Percentiles rank a stretch among this genome's conserved stretches.
Evolutionary conservation across 768 basidiomycete genomes (phyloP).

Genomic region (Mycena rebaudengoi): DNA sequence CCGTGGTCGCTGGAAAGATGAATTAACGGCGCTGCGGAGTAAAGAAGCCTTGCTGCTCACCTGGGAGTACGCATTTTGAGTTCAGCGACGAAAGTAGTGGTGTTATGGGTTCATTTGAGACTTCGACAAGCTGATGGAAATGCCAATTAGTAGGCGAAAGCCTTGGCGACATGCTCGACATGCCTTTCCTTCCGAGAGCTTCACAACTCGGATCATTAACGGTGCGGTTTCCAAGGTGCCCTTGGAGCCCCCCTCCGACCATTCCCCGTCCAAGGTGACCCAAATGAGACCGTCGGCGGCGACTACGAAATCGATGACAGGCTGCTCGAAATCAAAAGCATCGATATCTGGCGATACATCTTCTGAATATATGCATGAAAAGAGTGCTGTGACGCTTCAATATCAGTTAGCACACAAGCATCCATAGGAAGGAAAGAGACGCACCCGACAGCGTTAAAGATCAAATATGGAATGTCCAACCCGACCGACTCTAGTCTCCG

Average conservation of each 20-base stretch:
- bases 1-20: slow-evolving; percentile 50
- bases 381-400: slow-evolving; percentile 73
- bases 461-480: slow-evolving; percentile 45
- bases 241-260: slow-evolving; percentile 29
- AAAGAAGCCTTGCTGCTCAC: slow-evolving; percentile 41
- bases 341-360: slow-evolving; percentile 36
- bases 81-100: slow-evolving; percentile 56
- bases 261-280: slow-evolving; percentile 45
- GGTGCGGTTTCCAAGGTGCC: slow-evolving; percentile 13
- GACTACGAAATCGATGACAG: slow-evolving; percentile 67
- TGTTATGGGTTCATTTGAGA: slow-evolving; percentile 30
- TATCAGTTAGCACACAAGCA: background rate
- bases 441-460: slow-evolving; percentile 82
- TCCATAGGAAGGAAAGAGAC: slow-evolving; percentile 31
- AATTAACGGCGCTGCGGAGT: background rate
- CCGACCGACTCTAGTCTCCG: slow-evolving; percentile 60
- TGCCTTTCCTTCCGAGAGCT: slow-evolving; percentile 52
- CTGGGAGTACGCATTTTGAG: slow-evolving; percentile 51
- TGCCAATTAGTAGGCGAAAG: background rate
- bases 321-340: slow-evolving; percentile 60
- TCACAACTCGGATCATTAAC: slow-evolving; percentile 39
- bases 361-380: slow-evolving; percentile 48
- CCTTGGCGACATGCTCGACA: background rate
- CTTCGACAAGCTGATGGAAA: slow-evolving; percentile 44
- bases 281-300: slow-evolving; percentile 48